Conservation (phyloP, 1,284 basidiomycete genomes). For the Leccinum colubrinum region DNA sequence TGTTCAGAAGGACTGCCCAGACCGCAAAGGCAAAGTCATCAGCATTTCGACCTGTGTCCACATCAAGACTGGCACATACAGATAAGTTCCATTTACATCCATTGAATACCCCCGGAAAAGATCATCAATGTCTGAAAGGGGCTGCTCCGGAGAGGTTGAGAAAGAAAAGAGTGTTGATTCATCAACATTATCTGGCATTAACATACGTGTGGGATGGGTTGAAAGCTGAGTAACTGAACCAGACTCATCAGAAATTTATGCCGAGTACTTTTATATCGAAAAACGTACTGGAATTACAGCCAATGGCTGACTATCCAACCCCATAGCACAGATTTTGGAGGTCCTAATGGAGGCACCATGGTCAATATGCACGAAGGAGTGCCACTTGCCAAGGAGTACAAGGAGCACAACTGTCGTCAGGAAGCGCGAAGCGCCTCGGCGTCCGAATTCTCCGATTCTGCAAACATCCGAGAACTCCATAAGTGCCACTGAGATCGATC, state of each 20-base stretch:
- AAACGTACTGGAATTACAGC: conserved; percentile 3
- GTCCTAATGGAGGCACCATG: neutral
- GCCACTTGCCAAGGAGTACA: conserved; percentile 6
- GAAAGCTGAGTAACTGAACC: neutral
- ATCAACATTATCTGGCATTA: conserved; percentile 4
- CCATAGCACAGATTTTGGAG: neutral
- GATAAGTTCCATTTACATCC: neutral
- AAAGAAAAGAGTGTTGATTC: neutral
- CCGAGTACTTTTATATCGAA: conserved; percentile 1
- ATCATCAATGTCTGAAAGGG: neutral
- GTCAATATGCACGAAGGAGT: neutral
- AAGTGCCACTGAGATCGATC: no score
- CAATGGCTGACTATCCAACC: neutral
- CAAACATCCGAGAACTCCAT: no score
- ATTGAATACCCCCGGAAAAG: neutral
- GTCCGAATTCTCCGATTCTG: no score
- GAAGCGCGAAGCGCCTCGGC: no score
- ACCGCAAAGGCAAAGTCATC: neutral
- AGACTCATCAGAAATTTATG: neutral
- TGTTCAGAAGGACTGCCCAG: conserved; percentile 3
- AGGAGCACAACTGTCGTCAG: no score
- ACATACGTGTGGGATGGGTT: neutral
- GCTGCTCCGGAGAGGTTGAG: neutral
- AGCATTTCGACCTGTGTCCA: neutral
- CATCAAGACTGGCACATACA: conserved; percentile 3